phyloP scores from a whole-genome alignment of 1,284 basidiomycete genomes.

The Rugosomyces carneus region DNA sequence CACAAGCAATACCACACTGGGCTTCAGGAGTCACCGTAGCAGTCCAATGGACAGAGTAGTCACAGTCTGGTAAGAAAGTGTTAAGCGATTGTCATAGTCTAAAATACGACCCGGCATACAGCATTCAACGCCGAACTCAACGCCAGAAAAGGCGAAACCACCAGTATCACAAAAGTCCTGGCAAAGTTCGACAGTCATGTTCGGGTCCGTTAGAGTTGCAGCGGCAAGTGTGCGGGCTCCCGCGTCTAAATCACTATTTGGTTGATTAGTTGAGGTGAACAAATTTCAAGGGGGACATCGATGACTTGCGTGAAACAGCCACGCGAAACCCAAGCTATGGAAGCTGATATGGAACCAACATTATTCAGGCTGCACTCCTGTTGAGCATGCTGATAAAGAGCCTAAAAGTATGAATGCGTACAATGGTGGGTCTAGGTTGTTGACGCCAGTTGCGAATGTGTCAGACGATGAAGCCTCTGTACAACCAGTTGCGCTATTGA shows the following conservation, averaged over 20 bases:
- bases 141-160: constrained; percentile 8
- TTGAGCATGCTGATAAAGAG: not conserved
- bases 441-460: constrained; percentile 4
- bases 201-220: not conserved
- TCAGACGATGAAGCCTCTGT: constrained; percentile 3
- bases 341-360: constrained; percentile 6
- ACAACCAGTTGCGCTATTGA: constrained; percentile 4
- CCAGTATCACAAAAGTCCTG: constrained; percentile 6
- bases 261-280: not conserved
- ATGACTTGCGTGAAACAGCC: constrained; percentile 10
- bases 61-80: constrained; percentile 4
- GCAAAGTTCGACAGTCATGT: constrained; percentile 8
- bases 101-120: constrained; percentile 3
- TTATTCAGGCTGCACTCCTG: constrained; percentile 1
- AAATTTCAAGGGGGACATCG: not conserved
- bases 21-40: not conserved
- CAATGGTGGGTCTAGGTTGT: constrained; percentile 7
- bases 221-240: not conserved
- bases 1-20: constrained; percentile 6
- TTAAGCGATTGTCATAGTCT: not conserved
- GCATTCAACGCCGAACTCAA: constrained; percentile 11
- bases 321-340: constrained; percentile 4
- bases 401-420: not conserved
- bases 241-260: constrained; percentile 5
- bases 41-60: constrained; percentile 9